A percentile compares a stretch with the other conserved stretches of the same genome.
Conservation (phyloP, 805 yeast species). For the Tetrapisispora phaffii region DNA sequence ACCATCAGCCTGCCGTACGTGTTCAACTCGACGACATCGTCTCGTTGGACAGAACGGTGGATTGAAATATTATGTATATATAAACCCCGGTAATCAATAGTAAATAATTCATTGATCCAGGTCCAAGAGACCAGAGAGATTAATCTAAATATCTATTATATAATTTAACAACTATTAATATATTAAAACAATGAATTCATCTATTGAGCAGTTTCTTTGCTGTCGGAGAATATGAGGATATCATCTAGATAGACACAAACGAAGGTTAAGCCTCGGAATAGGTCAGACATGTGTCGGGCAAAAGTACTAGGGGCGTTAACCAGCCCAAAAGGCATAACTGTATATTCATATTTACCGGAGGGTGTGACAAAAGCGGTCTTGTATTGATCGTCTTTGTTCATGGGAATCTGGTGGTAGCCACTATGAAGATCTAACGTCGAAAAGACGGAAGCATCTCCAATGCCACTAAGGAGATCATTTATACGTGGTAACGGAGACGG, state of each 20-base stretch:
- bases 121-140: no score
- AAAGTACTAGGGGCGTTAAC: conserved; percentile 13
- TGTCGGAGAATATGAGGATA: conserved; percentile 9
- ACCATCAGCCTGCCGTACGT: no score
- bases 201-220: no score
- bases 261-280: conserved; percentile 8
- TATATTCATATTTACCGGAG: conserved; percentile 8
- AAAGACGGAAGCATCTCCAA: conserved; percentile 4
- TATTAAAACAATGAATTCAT: no score
- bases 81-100: no score
- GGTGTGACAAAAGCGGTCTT: conserved; percentile 10
- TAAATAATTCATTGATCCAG: no score
- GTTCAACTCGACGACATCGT: no score
- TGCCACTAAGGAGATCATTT: conserved; percentile 2
- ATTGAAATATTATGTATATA: no score
- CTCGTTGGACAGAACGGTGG: no score
- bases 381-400: conserved; percentile 3
- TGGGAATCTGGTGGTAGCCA: conserved; percentile 10
- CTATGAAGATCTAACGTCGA: conserved; percentile 7
- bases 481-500: conserved; percentile 7
- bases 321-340: conserved; percentile 15
- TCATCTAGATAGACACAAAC: conserved; percentile 13
- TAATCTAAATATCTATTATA: no score
- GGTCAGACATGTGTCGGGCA: conserved; percentile 13
- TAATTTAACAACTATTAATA: no score